These are phyloP conservation scores for Nicotiana sylvestris DNA, from an alignment of 257 asterid species.

Conservation along the genomic window DNA sequence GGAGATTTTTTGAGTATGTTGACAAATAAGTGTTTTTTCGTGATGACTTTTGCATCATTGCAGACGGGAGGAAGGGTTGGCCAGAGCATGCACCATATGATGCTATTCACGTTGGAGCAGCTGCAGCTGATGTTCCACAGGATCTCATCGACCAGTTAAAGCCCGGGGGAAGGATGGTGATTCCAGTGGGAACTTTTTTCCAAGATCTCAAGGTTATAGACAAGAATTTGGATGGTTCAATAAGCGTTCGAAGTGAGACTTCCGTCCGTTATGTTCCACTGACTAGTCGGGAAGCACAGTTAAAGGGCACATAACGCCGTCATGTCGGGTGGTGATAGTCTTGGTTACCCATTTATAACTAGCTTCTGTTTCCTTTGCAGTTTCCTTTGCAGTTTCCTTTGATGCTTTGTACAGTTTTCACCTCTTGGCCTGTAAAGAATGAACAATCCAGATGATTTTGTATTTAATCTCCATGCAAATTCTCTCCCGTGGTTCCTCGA, in stretches of 20 bases:
- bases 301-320: slow-evolving; percentile 36
- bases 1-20: background rate
- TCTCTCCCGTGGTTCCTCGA: background rate
- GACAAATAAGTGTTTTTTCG: background rate
- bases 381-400: no score
- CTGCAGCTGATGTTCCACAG: slow-evolving; percentile 81
- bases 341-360: background rate
- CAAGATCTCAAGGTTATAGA: slow-evolving; percentile 90
- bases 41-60: background rate
- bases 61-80: slow-evolving; percentile 96
- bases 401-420: slow-evolving; percentile 1
- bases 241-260: slow-evolving; percentile 57
- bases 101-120: slow-evolving; percentile 98
- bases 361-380: background rate
- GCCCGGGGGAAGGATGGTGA: slow-evolving; percentile 94
- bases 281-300: slow-evolving; percentile 81
- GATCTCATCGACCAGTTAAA: slow-evolving; percentile 78
- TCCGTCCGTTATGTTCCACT: slow-evolving; percentile 87
- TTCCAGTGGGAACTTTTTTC: slow-evolving; percentile 76
- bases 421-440: background rate
- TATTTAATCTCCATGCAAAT: background rate
- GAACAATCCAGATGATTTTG: background rate
- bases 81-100: slow-evolving; percentile 83
- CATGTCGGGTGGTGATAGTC: background rate
- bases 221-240: slow-evolving; percentile 60